phyloP scores from a whole-genome alignment of 2,329 filamentous ascomycete species.

The Fusarium sororula region DNA sequence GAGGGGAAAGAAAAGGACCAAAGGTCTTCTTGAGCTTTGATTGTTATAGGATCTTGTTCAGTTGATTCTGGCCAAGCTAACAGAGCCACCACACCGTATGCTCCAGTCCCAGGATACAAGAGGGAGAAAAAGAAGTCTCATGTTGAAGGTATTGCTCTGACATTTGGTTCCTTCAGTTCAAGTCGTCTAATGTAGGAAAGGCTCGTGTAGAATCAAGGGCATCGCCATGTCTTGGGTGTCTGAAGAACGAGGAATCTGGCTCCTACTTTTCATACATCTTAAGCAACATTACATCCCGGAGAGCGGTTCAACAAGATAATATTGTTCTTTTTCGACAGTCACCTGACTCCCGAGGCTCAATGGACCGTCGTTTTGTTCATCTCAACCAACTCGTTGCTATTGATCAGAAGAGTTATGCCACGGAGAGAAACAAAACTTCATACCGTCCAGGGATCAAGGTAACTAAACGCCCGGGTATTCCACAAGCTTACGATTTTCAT shows the following conservation, averaged over 20 bases:
- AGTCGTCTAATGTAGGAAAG: no score
- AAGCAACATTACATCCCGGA: no score
- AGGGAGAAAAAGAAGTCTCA: no score
- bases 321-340: background rate
- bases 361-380: background rate
- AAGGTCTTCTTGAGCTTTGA: background rate
- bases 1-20: fast-evolving
- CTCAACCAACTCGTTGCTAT: background rate
- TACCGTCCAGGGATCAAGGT: no score
- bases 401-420: background rate
- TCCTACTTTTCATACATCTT: fast-evolving
- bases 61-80: background rate
- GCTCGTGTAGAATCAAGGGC: background rate
- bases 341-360: background rate
- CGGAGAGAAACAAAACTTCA: background rate
- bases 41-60: fast-evolving
- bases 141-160: no score
- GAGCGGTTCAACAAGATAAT: no score
- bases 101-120: no score
- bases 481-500: background rate
- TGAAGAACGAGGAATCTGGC: background rate
- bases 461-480: background rate
- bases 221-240: background rate
- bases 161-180: no score
- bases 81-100: background rate